Evolutionary conservation across 768 basidiomycete genomes (phyloP).

Genomic region (Mycena leptocephala): DNA sequence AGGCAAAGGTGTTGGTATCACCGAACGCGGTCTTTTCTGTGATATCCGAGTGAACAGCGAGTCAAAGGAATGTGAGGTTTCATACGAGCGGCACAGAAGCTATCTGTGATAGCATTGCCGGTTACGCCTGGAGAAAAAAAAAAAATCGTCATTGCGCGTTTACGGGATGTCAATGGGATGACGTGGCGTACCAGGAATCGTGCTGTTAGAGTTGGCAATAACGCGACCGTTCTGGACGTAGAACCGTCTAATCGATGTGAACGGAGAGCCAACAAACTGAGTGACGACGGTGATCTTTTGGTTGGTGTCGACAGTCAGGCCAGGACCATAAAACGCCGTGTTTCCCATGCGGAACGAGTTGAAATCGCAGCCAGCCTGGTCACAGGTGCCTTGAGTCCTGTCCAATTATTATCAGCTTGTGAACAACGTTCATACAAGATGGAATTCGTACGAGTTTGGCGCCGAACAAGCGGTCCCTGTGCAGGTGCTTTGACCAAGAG

Average conservation of each 20-base stretch:
- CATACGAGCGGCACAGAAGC: slow-evolving; percentile 58
- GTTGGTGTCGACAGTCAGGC: slow-evolving; percentile 58
- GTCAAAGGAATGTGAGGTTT: background rate
- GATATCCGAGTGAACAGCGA: background rate
- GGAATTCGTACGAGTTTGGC: slow-evolving; percentile 13
- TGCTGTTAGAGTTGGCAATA: slow-evolving; percentile 56
- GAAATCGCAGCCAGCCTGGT: slow-evolving; percentile 64
- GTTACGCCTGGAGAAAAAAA: slow-evolving; percentile 54
- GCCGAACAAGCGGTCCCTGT: slow-evolving; percentile 49
- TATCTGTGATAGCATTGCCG: slow-evolving; percentile 57
- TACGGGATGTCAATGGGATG: background rate
- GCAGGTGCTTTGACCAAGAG: slow-evolving; percentile 49
- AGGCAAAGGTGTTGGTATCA: slow-evolving; percentile 54
- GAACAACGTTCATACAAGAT: background rate
- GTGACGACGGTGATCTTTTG: slow-evolving; percentile 61
- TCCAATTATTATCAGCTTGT: background rate
- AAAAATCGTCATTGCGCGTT: background rate
- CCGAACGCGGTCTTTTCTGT: slow-evolving; percentile 50
- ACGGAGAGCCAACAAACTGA: slow-evolving; percentile 48
- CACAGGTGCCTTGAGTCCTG: slow-evolving; percentile 56
- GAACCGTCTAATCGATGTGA: slow-evolving; percentile 60
- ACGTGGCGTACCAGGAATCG: background rate
- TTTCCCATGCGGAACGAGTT: slow-evolving; percentile 64
- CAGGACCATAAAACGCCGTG: slow-evolving; percentile 57
- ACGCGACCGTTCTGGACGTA: slow-evolving; percentile 62